Base-by-base conservation (phyloP, 331 rosid genomes). In the Dryas integrifolia region DNA sequence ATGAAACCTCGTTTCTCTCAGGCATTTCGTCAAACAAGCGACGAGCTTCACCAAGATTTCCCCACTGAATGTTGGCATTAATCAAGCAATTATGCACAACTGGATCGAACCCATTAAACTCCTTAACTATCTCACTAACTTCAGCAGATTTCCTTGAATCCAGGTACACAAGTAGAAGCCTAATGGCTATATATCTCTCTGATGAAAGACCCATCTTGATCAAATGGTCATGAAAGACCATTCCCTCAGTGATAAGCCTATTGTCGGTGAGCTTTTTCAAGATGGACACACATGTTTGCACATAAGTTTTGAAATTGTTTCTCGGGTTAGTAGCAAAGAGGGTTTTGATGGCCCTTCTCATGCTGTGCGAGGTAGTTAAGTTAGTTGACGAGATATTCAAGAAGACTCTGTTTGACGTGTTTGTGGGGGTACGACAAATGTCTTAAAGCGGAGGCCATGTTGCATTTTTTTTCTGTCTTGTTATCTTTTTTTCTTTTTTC, bases 151-250 rank as follows among this genome's bases (percentile, higher is more conserved):
- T 71, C 46, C 65, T 43, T 9, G 38, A 14, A 12, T 71, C 65
- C 44, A 71, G n/a, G 58, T 71, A 58, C 67, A 71, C 57, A 9
- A 49, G 58, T n/a, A 71, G 75, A 57, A 71, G 75, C 65, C 63
- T 58, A 9, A 71, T 30, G 75, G 75, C 67, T 26, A 71, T 58
- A 26, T 13, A 46, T 15, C 67, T 58, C 14, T 71, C 58, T 3
- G 75, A 71, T 46, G 75, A 71, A 15, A 71, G 53, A 71, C 75
- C 75, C 43, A 47, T 71, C 45, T 71, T 71, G 67, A 71, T 30
- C 67, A 71, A 47, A 58, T 15, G 58, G 46, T 41, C 41, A 47
- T 71, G 75, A 13, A 71, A 41, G 67, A 35, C 57, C 9, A 10
- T 57, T 71, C 75, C 75, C 24, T 58, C 75, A 1, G 35, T 13